Conservation (phyloP, 1,139 yeast species). For the Yamadazyma kanchanaburiensis region DNA sequence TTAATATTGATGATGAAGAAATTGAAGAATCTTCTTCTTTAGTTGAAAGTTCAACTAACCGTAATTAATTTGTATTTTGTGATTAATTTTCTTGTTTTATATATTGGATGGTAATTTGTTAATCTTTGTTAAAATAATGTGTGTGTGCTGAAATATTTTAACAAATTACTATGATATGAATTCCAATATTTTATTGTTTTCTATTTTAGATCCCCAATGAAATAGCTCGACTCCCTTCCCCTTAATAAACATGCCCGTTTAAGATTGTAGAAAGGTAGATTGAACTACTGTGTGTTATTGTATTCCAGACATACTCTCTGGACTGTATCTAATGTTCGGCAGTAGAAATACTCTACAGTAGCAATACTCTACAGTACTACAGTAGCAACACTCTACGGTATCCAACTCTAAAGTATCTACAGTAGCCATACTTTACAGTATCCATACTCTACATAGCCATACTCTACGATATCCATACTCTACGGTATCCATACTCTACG, state of each 20-base stretch:
- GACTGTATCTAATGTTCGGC: too few relatives aligned
- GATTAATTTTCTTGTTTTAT: too few relatives aligned
- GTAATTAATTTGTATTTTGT: neutral
- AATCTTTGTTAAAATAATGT: slow-evolving; percentile 1
- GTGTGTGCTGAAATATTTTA: slow-evolving; percentile 3
- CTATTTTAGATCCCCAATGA: slow-evolving; percentile 8
- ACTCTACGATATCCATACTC: too few relatives aligned
- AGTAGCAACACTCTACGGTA: too few relatives aligned
- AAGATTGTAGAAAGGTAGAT: neutral
- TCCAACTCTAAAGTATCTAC: too few relatives aligned
- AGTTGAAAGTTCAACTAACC: slow-evolving; percentile 2
- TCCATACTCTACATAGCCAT: too few relatives aligned
- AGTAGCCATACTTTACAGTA: too few relatives aligned
- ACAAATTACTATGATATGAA: slow-evolving; percentile 1
- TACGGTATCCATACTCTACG: too few relatives aligned
- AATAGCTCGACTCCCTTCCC: slow-evolving; percentile 11
- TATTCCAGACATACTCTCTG: too few relatives aligned
- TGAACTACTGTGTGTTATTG: too few relatives aligned
- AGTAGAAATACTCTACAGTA: too few relatives aligned
- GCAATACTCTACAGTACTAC: too few relatives aligned
- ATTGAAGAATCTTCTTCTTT: slow-evolving; percentile 5
- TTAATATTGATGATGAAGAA: slow-evolving; percentile 41
- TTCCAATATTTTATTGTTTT: neutral
- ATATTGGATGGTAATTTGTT: neutral
- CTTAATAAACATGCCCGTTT: slow-evolving; percentile 7